Evolutionary conservation across 306 rosid genomes (phyloP).

Genomic region (Begonia loranthoides): DNA sequence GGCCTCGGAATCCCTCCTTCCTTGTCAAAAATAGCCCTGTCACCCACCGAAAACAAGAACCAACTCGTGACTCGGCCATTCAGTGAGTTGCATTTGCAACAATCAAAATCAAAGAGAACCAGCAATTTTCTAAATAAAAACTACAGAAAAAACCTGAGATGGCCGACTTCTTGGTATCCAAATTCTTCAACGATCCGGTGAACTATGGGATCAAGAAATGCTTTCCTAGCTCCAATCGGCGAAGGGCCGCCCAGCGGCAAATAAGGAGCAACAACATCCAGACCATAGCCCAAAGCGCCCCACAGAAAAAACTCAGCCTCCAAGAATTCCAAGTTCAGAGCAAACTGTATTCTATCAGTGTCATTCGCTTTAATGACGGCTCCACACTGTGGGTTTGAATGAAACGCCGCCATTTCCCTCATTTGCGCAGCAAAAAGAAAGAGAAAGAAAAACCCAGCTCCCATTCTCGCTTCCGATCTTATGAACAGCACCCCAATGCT

Average conservation of each 20-base stretch:
- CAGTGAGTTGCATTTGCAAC: too few species aligned
- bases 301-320: conserved; percentile 2
- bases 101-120: not conserved
- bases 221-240: conserved; percentile 16
- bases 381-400: not conserved
- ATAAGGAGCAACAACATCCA: conserved; percentile 3
- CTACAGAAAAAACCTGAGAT: conserved; percentile 8
- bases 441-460: not conserved
- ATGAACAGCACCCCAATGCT: too few species aligned
- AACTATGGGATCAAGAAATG: conserved; percentile 12
- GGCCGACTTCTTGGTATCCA: conserved; percentile 23
- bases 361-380: not conserved
- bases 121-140: not conserved
- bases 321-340: conserved; percentile 1
- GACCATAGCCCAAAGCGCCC: conserved; percentile 2
- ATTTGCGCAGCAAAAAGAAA: not conserved
- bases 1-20: conserved; percentile 21
- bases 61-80: too few species aligned
- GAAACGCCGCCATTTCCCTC: not conserved
- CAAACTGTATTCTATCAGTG: not conserved
- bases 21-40: conserved; percentile 4
- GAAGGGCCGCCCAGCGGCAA: conserved; percentile 17
- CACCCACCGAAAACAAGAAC: not conserved
- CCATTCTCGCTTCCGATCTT: too few species aligned
- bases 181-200: conserved; percentile 14